Conservation (phyloP, 352 stramenopile genomes). For the Phytopythium cucurbitacearum region DNA sequence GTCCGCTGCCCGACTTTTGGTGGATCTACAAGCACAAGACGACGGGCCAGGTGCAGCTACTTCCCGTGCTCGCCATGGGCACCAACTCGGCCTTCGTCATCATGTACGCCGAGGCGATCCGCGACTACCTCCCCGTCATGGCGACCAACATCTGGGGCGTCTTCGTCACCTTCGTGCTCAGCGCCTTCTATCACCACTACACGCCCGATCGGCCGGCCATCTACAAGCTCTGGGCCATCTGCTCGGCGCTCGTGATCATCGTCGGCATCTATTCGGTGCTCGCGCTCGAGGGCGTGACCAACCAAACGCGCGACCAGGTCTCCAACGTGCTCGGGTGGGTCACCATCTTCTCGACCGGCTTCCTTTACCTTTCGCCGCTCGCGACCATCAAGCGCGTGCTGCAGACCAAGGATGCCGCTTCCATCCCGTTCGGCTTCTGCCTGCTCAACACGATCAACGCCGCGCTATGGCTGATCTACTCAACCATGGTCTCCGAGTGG, state of each 20-base stretch:
- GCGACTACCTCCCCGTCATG: slow-evolving; percentile 53
- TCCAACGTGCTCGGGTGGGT: slow-evolving; percentile 14
- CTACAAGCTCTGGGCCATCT: slow-evolving; percentile 10
- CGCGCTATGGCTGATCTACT: slow-evolving; percentile 25
- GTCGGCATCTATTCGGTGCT: slow-evolving; percentile 9
- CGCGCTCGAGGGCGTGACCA: slow-evolving; percentile 1
- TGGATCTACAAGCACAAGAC: slow-evolving; percentile 5
- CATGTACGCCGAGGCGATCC: slow-evolving; percentile 7
- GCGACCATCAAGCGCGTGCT: slow-evolving; percentile 17
- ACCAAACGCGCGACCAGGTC: slow-evolving; percentile 8
- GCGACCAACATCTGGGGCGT: slow-evolving; percentile 42
- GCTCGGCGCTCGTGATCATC: background rate
- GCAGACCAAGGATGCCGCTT: slow-evolving; percentile 15
- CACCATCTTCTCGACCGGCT: slow-evolving; percentile 13
- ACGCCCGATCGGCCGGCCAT: slow-evolving; percentile 21
- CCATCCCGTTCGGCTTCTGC: slow-evolving; percentile 28
- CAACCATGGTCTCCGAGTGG: slow-evolving; percentile 13
- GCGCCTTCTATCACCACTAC: slow-evolving; percentile 40
- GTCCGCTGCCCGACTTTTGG: slow-evolving; percentile 3
- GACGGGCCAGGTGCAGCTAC: slow-evolving; percentile 6
- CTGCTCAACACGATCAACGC: slow-evolving; percentile 23
- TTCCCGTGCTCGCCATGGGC: slow-evolving; percentile 5
- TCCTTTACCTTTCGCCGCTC: slow-evolving; percentile 26
- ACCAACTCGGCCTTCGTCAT: slow-evolving; percentile 5
- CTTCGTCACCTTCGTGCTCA: slow-evolving; percentile 33